Evolutionary conservation across 2,329 filamentous ascomycete species (phyloP).

Genomic region (Penicillium sp.): DNA sequence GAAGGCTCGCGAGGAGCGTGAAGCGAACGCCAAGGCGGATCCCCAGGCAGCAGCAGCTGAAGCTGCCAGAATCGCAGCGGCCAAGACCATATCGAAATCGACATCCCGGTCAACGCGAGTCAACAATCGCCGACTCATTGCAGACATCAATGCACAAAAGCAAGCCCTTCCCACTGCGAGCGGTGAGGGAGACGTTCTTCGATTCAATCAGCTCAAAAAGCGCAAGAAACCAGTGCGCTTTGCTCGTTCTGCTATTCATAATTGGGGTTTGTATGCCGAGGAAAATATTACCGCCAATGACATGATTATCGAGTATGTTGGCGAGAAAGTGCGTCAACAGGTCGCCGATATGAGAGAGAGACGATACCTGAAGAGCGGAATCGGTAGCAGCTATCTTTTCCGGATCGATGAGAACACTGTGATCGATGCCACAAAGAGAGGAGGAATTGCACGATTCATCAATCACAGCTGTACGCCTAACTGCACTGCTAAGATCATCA

Average conservation of each 20-base stretch:
- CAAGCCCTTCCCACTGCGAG: constrained; percentile 68
- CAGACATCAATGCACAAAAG: constrained; percentile 94
- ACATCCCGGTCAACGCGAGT: constrained; percentile 91
- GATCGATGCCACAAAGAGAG: constrained; percentile 97
- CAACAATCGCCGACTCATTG: constrained; percentile 90
- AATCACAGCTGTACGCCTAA: constrained; percentile 97
- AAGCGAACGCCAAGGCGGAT: constrained; percentile 67
- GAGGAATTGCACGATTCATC: constrained; percentile 96
- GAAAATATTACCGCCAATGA: constrained; percentile 96
- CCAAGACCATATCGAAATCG: constrained; percentile 79
- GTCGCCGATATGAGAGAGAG: constrained; percentile 95
- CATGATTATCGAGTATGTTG: constrained; percentile 99
- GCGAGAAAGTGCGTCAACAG: constrained; percentile 93
- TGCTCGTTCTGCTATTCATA: constrained; percentile 94
- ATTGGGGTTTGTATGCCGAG: constrained; percentile 97
- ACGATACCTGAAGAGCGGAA: constrained; percentile 90
- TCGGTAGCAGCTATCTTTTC: constrained; percentile 96
- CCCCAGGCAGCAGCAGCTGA: constrained; percentile 65
- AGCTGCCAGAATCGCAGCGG: constrained; percentile 69
- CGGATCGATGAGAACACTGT: constrained; percentile 97
- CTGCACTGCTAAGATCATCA: constrained; percentile 99
- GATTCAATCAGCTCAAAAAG: constrained; percentile 99
- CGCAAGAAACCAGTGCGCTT: constrained; percentile 99
- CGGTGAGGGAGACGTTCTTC: constrained; percentile 81
- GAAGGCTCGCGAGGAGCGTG: constrained; percentile 85